Base-by-base conservation (phyloP, 192 early-diverging fungal species). In the Cladochytrium replicatum region DNA sequence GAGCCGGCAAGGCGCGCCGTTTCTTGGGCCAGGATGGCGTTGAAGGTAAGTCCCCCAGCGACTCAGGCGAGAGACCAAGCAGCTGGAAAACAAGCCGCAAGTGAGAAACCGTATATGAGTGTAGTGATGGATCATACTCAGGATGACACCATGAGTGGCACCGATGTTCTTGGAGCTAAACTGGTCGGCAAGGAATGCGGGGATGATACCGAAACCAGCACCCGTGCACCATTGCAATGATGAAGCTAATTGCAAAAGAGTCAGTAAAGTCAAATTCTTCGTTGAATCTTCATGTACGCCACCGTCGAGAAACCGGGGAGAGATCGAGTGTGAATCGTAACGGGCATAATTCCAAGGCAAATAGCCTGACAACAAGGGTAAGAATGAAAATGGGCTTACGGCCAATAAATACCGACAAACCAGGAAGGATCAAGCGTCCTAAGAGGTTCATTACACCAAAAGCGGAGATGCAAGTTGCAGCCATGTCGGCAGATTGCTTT, bases 111-210 rank as follows among this genome's bases (percentile, higher is more conserved):
- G n/a, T n/a, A n/a, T n/a, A n/a, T n/a, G n/a, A n/a, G n/a, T n/a
- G n/a, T n/a, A n/a, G n/a, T n/a, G n/a, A n/a, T n/a, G n/a, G n/a
- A n/a, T n/a, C n/a, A n/a, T n/a, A n/a, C n/a, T 84, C 24, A 88
- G 69, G 23, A 85, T 84, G 24, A 88, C 66, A 4, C 85, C 85
- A 48, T 88, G 83, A 27, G 80, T 77, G 0, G 78, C 71, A 0
- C 80, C 74, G 57, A 83, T 77, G 63, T 88, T 88, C 22, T 78
- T 67, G n/a, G 77, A 71, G 17, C 82, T 82, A 61, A 88, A 88
- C 76, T 83, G 80, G 50, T 88, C 85, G 9, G 81, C 74, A 26
- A 88, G 55, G 55, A 81, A 83, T 5, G 83, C 82, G 1, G 83
- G 82, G 50, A 88, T 83, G 51, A 81, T 71, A 22, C 83, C 81